These are phyloP conservation scores for Gossypioides kirkii DNA, from an alignment of 345 rosid genomes.

Conservation along the genomic window DNA sequence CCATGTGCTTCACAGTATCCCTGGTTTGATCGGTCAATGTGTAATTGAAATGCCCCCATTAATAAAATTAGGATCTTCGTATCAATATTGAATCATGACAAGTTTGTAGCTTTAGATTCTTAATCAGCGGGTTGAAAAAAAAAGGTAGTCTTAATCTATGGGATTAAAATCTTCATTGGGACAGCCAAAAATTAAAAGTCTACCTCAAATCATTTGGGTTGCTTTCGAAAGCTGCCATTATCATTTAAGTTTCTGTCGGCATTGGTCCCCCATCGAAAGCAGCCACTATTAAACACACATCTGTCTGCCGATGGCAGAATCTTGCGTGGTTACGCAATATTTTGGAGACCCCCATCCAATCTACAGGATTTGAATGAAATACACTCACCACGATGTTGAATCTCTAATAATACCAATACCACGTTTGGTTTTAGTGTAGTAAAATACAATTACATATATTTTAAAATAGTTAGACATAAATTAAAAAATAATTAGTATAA, in stretches of 20 bases:
- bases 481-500: too few species aligned
- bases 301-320: background rate
- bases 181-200: background rate
- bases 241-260: background rate
- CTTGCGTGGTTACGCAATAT: background rate
- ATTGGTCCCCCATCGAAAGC: background rate
- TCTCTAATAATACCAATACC: too few species aligned
- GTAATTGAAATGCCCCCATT: constrained; percentile 6
- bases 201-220: too few species aligned
- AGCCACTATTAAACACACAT: background rate
- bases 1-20: background rate
- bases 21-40: background rate
- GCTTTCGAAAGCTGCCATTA: background rate
- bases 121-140: too few species aligned
- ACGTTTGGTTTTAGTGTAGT: too few species aligned
- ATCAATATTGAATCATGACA: background rate
- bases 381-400: too few species aligned
- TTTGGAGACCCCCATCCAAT: background rate
- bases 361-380: too few species aligned
- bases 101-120: background rate
- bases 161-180: constrained; percentile 1
- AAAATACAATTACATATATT: too few species aligned
- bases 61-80: background rate
- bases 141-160: background rate
- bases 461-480: too few species aligned